Conservation (phyloP, 2,329 filamentous ascomycete genomes). For the Ophiostoma pallidulum region DNA sequence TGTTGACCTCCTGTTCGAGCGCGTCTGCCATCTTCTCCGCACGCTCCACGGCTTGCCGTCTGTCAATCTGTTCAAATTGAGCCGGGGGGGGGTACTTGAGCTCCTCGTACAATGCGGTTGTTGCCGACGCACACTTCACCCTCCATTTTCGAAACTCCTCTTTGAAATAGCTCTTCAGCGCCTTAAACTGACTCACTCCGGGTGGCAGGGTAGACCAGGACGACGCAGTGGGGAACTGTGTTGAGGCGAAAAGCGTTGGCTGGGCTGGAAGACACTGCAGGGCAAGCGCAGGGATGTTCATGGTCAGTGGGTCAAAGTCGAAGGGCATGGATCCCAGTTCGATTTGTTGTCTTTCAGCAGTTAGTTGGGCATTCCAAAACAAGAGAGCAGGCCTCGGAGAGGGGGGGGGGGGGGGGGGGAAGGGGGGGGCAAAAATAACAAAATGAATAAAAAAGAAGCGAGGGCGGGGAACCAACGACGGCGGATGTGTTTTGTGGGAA, state of each 20-base stretch:
- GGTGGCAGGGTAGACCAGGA: slow-evolving; percentile 79
- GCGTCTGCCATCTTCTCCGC: slow-evolving; percentile 44
- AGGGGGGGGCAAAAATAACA: too few relatives aligned
- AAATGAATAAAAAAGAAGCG: not conserved
- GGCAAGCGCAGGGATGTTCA: slow-evolving; percentile 79
- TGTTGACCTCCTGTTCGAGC: slow-evolving; percentile 59
- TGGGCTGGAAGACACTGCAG: slow-evolving; percentile 73
- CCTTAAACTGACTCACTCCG: slow-evolving; percentile 61
- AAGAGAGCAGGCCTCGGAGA: not conserved
- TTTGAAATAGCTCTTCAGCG: slow-evolving; percentile 57
- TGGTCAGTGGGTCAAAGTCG: slow-evolving; percentile 75
- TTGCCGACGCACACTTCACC: slow-evolving; percentile 39
- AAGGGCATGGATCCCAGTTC: slow-evolving; percentile 49
- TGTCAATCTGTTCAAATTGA: slow-evolving; percentile 31
- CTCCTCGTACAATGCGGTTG: slow-evolving; percentile 42
- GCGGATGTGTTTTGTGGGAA: too few relatives aligned
- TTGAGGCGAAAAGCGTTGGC: slow-evolving; percentile 71
- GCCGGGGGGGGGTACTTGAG: slow-evolving; percentile 37
- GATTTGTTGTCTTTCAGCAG: slow-evolving; percentile 28
- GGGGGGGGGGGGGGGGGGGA: not conserved
- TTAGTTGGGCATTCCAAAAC: not conserved
- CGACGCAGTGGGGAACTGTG: slow-evolving; percentile 64
- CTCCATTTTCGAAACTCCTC: slow-evolving; percentile 61
- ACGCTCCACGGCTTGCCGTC: slow-evolving; percentile 36
- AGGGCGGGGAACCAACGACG: too few relatives aligned